Evolutionary conservation across 2,329 filamentous ascomycete genomes (phyloP).

Genomic region (Dactylellina haptotyla): DNA sequence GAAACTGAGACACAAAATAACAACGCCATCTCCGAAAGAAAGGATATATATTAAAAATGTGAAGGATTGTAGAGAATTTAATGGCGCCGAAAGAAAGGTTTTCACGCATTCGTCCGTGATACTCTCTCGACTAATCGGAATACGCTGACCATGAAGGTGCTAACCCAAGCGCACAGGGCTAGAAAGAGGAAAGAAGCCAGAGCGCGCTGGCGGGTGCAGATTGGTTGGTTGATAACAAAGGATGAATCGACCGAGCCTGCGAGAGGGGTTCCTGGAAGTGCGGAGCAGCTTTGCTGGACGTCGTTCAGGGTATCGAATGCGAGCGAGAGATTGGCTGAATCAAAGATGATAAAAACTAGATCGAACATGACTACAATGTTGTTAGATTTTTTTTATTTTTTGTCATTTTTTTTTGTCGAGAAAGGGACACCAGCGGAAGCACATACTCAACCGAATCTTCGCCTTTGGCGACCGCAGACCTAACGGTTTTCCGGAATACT

Average conservation of each 20-base stretch:
- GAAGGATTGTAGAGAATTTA: constrained; percentile 23
- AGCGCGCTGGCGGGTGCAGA: constrained; percentile 74
- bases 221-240: constrained; percentile 60
- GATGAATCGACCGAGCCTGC: constrained; percentile 56
- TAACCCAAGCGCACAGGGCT: constrained; percentile 86
- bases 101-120: constrained; percentile 49
- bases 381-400: constrained; percentile 13
- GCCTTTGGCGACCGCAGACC: constrained; percentile 83
- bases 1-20: constrained; percentile 29
- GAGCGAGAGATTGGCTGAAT: constrained; percentile 88
- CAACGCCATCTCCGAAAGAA: constrained; percentile 1
- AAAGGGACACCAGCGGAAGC: not conserved
- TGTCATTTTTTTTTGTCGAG: not conserved
- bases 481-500: constrained; percentile 92
- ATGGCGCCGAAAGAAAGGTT: not conserved
- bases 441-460: constrained; percentile 76
- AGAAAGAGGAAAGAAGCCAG: constrained; percentile 82
- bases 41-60: constrained; percentile 7
- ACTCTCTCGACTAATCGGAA: constrained; percentile 74
- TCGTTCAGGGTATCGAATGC: constrained; percentile 84
- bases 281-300: constrained; percentile 69
- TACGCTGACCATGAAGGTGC: constrained; percentile 87
- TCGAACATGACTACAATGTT: constrained; percentile 76
- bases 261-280: constrained; percentile 61
- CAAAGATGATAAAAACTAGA: constrained; percentile 96